Conservation (phyloP, 139 green algal genomes). For the Tetradesmus obliquus region DNA sequence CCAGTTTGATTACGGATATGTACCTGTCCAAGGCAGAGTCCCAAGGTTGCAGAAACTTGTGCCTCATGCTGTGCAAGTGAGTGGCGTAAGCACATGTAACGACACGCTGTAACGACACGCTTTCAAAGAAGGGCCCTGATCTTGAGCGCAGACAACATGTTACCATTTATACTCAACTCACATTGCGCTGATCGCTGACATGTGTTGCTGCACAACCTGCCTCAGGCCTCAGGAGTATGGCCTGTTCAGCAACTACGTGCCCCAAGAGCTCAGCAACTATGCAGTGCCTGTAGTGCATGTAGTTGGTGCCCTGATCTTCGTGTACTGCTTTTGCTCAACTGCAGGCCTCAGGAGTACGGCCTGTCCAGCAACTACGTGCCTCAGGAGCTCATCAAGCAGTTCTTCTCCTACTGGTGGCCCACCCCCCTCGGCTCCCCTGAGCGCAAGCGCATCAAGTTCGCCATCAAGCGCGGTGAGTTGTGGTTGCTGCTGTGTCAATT, state of each 20-base stretch:
- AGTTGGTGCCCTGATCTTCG: no score
- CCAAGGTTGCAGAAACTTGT: background rate
- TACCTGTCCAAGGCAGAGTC: no score
- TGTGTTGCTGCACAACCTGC: background rate
- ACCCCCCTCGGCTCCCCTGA: background rate
- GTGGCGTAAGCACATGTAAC: no score
- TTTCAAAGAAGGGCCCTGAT: no score
- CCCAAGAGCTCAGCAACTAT: background rate
- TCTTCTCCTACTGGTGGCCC: slow-evolving; percentile 35
- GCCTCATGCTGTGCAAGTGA: background rate
- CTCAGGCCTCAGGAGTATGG: slow-evolving; percentile 14
- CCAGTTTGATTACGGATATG: no score
- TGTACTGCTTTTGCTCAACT: no score
- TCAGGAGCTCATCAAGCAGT: slow-evolving; percentile 25
- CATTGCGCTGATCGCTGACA: background rate
- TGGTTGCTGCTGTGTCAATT: no score
- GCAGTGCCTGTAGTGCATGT: background rate
- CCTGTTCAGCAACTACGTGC: background rate
- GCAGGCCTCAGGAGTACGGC: slow-evolving; percentile 26
- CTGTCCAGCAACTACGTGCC: slow-evolving; percentile 9
- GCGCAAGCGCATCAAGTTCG: background rate
- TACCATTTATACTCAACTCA: no score
- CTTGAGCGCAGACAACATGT: no score
- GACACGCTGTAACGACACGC: no score
- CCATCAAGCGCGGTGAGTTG: slow-evolving; percentile 8